phyloP scores from a whole-genome alignment of 2,329 filamentous ascomycete genomes.

The Waltergamsia citrina region DNA sequence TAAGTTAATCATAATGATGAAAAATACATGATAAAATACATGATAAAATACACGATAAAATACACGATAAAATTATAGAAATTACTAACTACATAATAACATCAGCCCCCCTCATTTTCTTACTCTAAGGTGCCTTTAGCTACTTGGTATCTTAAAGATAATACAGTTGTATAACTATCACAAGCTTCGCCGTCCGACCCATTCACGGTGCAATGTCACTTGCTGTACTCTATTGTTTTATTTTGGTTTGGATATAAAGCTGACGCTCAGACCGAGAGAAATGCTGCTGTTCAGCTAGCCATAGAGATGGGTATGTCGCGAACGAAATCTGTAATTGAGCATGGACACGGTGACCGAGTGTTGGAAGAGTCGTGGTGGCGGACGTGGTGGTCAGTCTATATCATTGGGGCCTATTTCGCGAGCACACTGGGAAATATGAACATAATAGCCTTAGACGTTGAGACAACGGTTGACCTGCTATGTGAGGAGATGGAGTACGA shows the following conservation, averaged over 20 bases:
- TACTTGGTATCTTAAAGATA: no score
- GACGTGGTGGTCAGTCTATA: conserved; percentile 62
- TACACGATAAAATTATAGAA: no score
- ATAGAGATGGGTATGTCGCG: conserved; percentile 51
- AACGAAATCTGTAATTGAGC: conserved; percentile 36
- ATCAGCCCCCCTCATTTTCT: no score
- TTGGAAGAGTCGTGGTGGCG: conserved; percentile 50
- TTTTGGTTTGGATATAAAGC: conserved; percentile 20
- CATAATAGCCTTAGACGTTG: conserved; percentile 24
- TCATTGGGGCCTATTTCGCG: conserved; percentile 41
- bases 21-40: no score
- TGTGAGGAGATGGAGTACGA: conserved; percentile 53
- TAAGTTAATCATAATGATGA: no score
- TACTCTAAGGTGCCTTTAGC: no score
- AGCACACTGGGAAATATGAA: conserved; percentile 16
- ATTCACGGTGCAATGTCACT: conserved; percentile 22
- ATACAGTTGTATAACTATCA: no score
- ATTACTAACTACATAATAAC: no score
- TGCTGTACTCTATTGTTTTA: conserved; percentile 24
- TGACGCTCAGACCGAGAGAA: conserved; percentile 17
- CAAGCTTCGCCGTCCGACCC: no score
- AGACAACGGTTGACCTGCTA: conserved; percentile 48
- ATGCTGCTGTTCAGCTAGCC: conserved; percentile 46
- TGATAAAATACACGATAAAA: no score
- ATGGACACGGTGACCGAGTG: conserved; percentile 34